Evolutionary conservation across 2,329 filamentous ascomycete species (phyloP).

Genomic region (Calycina marina): DNA sequence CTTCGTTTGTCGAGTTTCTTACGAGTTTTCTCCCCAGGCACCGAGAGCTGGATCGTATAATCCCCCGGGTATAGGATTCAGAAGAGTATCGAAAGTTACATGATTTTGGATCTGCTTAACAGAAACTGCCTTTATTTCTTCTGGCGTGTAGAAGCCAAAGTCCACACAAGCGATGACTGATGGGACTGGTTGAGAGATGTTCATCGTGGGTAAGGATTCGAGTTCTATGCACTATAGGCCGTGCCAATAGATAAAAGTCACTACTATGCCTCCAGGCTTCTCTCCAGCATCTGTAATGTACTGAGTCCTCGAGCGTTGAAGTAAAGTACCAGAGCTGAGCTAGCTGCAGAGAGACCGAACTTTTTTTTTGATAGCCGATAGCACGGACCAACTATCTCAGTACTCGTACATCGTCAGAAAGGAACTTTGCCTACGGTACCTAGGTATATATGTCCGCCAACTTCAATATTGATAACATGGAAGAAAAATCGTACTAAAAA

Average conservation of each 20-base stretch:
- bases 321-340: too few species aligned
- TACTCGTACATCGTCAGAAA: too few species aligned
- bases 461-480: too few species aligned
- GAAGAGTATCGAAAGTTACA: slow-evolving; percentile 81
- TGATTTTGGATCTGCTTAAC: slow-evolving; percentile 91
- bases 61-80: slow-evolving; percentile 80
- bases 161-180: slow-evolving; percentile 78
- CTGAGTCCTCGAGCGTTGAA: background rate
- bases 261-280: background rate
- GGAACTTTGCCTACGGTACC: too few species aligned
- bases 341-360: too few species aligned
- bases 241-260: too few species aligned
- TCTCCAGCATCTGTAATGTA: background rate
- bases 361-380: too few species aligned
- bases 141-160: slow-evolving; percentile 69
- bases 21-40: slow-evolving; percentile 76
- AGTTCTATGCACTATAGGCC: too few species aligned
- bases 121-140: slow-evolving; percentile 78
- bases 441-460: too few species aligned
- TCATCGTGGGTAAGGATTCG: slow-evolving; percentile 46
- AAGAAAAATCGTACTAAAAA: too few species aligned
- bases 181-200: slow-evolving; percentile 66
- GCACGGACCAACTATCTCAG: too few species aligned
- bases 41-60: slow-evolving; percentile 87
- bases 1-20: slow-evolving; percentile 24